Evolutionary conservation across 768 basidiomycete genomes (phyloP).

Genomic region (Suillus plorans): DNA sequence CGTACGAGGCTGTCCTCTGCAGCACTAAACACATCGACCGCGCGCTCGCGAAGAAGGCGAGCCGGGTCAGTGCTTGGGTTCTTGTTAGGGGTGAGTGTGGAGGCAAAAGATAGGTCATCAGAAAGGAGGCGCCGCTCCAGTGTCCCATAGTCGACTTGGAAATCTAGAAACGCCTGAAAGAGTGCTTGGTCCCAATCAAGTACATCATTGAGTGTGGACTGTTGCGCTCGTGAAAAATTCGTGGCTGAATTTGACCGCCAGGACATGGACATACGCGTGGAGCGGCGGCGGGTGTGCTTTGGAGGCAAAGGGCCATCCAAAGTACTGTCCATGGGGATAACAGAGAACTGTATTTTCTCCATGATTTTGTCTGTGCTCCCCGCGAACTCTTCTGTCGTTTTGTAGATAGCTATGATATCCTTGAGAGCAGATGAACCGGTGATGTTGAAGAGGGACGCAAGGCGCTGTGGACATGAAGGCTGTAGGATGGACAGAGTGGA

Average conservation of each 20-base stretch:
- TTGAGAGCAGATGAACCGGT: slow-evolving; percentile 63
- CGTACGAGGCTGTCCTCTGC: slow-evolving; percentile 81
- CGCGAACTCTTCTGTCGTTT: slow-evolving; percentile 83
- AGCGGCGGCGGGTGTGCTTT: slow-evolving; percentile 48
- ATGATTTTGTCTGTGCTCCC: slow-evolving; percentile 69
- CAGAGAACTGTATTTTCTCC: slow-evolving; percentile 60
- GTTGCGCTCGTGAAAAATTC: slow-evolving; percentile 8
- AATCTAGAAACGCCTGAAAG: slow-evolving; percentile 92
- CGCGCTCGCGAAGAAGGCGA: slow-evolving; percentile 70
- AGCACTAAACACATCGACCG: slow-evolving; percentile 69
- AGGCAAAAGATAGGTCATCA: slow-evolving; percentile 49
- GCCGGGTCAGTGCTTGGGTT: slow-evolving; percentile 42
- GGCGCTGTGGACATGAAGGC: slow-evolving; percentile 79
- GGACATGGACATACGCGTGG: slow-evolving; percentile 66
- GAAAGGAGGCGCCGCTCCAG: slow-evolving; percentile 76
- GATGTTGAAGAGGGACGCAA: slow-evolving; percentile 66
- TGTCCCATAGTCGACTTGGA: slow-evolving; percentile 79
- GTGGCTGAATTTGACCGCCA: slow-evolving; percentile 42
- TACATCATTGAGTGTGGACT: slow-evolving; percentile 28
- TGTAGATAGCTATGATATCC: slow-evolving; percentile 70
- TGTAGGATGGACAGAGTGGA: slow-evolving; percentile 76
- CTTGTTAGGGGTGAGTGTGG: slow-evolving; percentile 19
- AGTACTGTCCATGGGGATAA: slow-evolving; percentile 18
- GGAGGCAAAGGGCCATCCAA: slow-evolving; percentile 18
- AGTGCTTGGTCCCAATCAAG: slow-evolving; percentile 88